These are phyloP conservation scores for Lecanicillium sp. DNA, from an alignment of 2,329 filamentous ascomycete genomes.

Conservation along the genomic window DNA sequence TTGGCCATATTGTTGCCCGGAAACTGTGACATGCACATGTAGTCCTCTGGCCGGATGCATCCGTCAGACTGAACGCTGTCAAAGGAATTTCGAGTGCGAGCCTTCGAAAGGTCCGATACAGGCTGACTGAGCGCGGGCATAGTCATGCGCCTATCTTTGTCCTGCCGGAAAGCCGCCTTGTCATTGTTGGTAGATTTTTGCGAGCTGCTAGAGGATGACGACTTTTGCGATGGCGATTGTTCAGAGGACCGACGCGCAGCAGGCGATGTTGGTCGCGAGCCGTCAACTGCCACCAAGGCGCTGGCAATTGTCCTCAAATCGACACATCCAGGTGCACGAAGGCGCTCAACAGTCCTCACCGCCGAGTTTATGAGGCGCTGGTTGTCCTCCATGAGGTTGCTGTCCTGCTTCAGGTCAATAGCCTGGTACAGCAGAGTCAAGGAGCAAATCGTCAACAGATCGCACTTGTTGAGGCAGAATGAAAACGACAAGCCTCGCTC, in stretches of 20 bases:
- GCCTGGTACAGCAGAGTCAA: slow-evolving; percentile 85
- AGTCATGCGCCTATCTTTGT: slow-evolving; percentile 50
- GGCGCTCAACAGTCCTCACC: slow-evolving; percentile 46
- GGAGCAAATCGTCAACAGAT: slow-evolving; percentile 73
- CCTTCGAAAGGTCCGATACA: slow-evolving; percentile 30
- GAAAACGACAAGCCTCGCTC: slow-evolving; percentile 86
- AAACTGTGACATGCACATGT: slow-evolving; percentile 37
- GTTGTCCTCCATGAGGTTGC: slow-evolving; percentile 78
- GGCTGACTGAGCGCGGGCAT: slow-evolving; percentile 32
- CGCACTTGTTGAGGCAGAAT: slow-evolving; percentile 81
- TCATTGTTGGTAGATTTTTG: slow-evolving; percentile 27
- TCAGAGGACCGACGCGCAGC: not conserved
- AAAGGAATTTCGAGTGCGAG: slow-evolving; percentile 40
- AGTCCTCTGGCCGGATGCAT: slow-evolving; percentile 34
- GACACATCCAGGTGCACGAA: slow-evolving; percentile 43
- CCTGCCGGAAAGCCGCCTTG: slow-evolving; percentile 39
- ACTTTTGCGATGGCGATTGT: too few relatives aligned
- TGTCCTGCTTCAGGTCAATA: slow-evolving; percentile 71
- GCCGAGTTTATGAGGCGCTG: slow-evolving; percentile 67
- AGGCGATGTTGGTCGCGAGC: slow-evolving; percentile 19
- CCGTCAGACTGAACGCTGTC: slow-evolving; percentile 33
- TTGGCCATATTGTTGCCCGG: slow-evolving; percentile 24
- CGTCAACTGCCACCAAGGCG: slow-evolving; percentile 39
- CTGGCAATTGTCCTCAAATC: slow-evolving; percentile 50
- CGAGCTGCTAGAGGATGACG: slow-evolving; percentile 7